Evolutionary conservation across 768 basidiomycete genomes (phyloP).

Genomic region (Termitomyces sp.): DNA sequence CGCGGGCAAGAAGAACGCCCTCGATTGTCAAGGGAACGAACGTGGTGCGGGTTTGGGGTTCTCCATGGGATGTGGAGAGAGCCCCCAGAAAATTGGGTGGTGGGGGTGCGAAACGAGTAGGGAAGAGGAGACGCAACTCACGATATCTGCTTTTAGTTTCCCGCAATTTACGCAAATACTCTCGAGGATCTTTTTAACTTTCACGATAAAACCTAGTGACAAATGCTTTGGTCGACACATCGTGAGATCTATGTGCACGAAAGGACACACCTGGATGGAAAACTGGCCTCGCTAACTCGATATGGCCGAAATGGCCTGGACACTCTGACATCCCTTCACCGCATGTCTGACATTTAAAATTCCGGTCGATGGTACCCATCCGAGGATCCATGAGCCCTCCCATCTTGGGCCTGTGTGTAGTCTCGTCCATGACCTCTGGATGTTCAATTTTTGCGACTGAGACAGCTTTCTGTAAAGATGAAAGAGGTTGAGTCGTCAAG

Average conservation of each 20-base stretch:
- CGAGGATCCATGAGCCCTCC: slow-evolving; percentile 97
- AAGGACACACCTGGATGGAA: slow-evolving; percentile 83
- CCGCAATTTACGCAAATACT: slow-evolving; percentile 99
- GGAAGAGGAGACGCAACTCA: slow-evolving; percentile 78
- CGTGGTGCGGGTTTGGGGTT: slow-evolving; percentile 93
- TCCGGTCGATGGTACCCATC: slow-evolving; percentile 96
- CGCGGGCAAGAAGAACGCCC: slow-evolving; percentile 76
- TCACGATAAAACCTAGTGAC: slow-evolving; percentile 84
- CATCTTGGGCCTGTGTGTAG: slow-evolving; percentile 81
- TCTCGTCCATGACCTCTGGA: slow-evolving; percentile 98
- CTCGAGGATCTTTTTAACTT: slow-evolving; percentile 99
- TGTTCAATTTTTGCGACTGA: slow-evolving; percentile 98
- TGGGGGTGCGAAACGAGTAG: slow-evolving; percentile 94
- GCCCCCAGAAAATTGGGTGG: slow-evolving; percentile 98
- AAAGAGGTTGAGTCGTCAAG: slow-evolving; percentile 13
- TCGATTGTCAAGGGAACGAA: slow-evolving; percentile 69
- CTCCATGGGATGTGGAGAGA: slow-evolving; percentile 87
- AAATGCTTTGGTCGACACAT: neutral
- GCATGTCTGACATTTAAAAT: slow-evolving; percentile 99
- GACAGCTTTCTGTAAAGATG: slow-evolving; percentile 80
- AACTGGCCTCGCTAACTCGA: slow-evolving; percentile 94
- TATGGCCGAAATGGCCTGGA: slow-evolving; percentile 98
- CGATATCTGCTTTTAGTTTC: slow-evolving; percentile 94
- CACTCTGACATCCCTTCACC: slow-evolving; percentile 99
- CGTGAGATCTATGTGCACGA: neutral